Base-by-base conservation (phyloP, 352 stramenopile genomes). In the Phytophthora boehmeriae region DNA sequence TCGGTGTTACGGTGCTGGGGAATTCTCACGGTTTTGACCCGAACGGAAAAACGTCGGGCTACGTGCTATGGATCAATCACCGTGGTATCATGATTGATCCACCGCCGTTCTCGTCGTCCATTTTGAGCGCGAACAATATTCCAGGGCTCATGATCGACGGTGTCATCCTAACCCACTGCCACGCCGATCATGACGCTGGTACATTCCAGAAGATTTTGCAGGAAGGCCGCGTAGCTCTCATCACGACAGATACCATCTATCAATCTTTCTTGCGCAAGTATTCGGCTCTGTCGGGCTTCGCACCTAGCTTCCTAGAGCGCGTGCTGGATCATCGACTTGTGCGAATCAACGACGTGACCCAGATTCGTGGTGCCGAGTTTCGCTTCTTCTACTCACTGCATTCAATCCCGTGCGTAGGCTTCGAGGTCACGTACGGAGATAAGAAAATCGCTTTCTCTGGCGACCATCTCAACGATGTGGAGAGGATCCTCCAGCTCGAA, bases 31-130 rank as follows among this genome's bases (percentile, higher is more conserved):
- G 96, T 10, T 99, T 99, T 61, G 96, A 99, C 27, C 92, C 94
- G 41, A 95, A 89, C 53, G 96, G 96, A 46, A 90, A 86, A 52
- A 98, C 95, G 10, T 98, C 91, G 11, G 96, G 96, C 14, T 99
- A 98, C 71, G 96, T 99, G 34, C 76, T 99, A 5, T 99, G 96
- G 96, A 98, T 99, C 50, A 98, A 98, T 66, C 91, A 97, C 34
- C 73, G 95, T 43, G 96, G 96, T 25, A 95, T 98, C 47, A 99
- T 99, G 96, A 98, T 99, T 62, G 96, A 99, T 65, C 96, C 96
- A 17, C 96, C 96, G 19, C 95, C 96, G 5, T 95, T 96, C 51
- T 95, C 89, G 34, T 93, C 83, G 19, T 89, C 83, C 14, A 91
- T 97, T 38, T 60, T 96, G 32, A 74, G 89, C 27, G 83, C 85